phyloP scores from a whole-genome alignment of 768 basidiomycete species.

The Leccinum imitatum region DNA sequence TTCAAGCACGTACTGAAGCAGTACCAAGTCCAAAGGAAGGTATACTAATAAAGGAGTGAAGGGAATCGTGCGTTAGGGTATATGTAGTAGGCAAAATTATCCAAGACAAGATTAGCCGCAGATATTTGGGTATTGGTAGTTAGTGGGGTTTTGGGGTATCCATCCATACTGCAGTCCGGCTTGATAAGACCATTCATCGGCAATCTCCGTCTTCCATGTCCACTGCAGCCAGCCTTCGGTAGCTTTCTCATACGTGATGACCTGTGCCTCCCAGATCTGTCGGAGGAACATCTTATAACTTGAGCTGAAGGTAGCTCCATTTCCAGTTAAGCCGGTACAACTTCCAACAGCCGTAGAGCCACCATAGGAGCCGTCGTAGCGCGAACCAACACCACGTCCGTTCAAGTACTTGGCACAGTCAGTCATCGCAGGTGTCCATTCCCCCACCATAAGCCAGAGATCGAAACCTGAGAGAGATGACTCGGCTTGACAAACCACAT shows the following conservation, averaged over 20 bases:
- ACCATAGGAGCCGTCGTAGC: slow-evolving; percentile 60
- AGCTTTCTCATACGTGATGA: slow-evolving; percentile 64
- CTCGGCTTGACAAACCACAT: slow-evolving; percentile 51
- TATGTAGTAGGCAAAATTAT: neutral
- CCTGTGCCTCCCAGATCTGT: slow-evolving; percentile 84
- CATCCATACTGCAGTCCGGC: slow-evolving; percentile 78
- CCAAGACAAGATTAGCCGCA: slow-evolving; percentile 41
- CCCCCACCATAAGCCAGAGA: slow-evolving; percentile 84
- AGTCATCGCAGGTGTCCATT: slow-evolving; percentile 79
- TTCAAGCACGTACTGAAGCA: neutral
- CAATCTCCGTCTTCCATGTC: slow-evolving; percentile 73
- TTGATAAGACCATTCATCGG: slow-evolving; percentile 90
- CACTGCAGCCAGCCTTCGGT: slow-evolving; percentile 64
- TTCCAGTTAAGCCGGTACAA: slow-evolving; percentile 72
- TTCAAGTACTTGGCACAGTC: slow-evolving; percentile 69
- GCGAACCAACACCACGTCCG: slow-evolving; percentile 69
- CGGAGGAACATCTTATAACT: slow-evolving; percentile 81
- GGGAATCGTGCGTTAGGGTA: neutral
- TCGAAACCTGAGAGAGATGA: slow-evolving; percentile 49
- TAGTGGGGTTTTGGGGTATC: slow-evolving; percentile 68
- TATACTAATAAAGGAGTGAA: neutral
- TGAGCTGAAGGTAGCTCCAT: slow-evolving; percentile 69
- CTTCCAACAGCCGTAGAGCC: slow-evolving; percentile 72
- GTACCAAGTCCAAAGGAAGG: neutral
- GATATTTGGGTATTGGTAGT: slow-evolving; percentile 56